These are phyloP conservation scores for Willaertia magna DNA, from an alignment of 208 protist species.

Conservation along the genomic window DNA sequence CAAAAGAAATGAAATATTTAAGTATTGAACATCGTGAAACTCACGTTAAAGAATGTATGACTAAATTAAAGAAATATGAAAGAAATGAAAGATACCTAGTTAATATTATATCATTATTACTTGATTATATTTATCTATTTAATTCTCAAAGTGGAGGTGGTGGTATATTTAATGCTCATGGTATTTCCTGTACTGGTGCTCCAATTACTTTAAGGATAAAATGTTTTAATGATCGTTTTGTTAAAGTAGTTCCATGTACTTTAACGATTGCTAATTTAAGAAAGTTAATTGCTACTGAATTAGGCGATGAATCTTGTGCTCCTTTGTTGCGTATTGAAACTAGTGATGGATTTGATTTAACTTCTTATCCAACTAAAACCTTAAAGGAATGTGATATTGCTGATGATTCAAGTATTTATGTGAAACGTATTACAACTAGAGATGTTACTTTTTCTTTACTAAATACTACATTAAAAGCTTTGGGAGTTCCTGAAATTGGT, in stretches of 20 bases:
- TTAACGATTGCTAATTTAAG: not conserved
- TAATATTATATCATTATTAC: not conserved
- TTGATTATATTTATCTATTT: not conserved
- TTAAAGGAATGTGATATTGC: not conserved
- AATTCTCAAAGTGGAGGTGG: not conserved
- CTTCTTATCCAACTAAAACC: not conserved
- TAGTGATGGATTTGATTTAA: not conserved
- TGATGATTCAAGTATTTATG: not conserved
- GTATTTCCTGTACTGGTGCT: not conserved
- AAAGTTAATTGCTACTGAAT: not conserved
- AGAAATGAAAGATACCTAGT: not conserved
- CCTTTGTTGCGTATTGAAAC: not conserved
- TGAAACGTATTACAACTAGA: not conserved
- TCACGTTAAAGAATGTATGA: not conserved
- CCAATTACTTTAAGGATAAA: not conserved
- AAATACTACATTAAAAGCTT: not conserved
- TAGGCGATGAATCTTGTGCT: not conserved
- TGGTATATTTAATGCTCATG: not conserved
- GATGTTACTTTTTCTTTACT: not conserved
- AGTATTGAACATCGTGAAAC: not conserved
- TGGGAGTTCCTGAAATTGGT: not conserved
- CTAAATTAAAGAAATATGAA: not conserved
- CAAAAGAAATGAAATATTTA: not conserved
- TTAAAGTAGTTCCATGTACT: not conserved
- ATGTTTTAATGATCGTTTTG: not conserved